Conservation (phyloP, 1,284 basidiomycete genomes). For the Grifola frondosa region DNA sequence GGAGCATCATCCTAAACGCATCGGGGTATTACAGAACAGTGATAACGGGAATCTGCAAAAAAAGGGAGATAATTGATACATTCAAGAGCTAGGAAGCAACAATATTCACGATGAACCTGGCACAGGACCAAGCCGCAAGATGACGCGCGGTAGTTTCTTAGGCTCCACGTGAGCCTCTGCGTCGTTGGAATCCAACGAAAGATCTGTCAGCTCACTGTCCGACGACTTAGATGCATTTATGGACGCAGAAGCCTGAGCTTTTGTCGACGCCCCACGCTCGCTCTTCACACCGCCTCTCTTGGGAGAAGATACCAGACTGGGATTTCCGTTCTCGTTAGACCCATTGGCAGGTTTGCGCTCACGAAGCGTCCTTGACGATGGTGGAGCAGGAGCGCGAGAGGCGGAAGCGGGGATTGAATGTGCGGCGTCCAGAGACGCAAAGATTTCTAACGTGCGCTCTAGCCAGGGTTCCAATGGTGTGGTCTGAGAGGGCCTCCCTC, state of each 20-base stretch:
- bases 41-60: background rate
- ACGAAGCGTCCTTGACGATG: slow-evolving; percentile 54
- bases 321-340: slow-evolving; percentile 14
- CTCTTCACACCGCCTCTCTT: slow-evolving; percentile 8
- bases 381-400: slow-evolving; percentile 28
- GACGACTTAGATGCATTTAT: slow-evolving; percentile 8
- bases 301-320: slow-evolving; percentile 16
- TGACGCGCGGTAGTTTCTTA: slow-evolving; percentile 31
- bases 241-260: background rate
- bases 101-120: slow-evolving; percentile 5
- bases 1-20: background rate
- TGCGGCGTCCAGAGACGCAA: slow-evolving; percentile 41
- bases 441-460: slow-evolving; percentile 44
- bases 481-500: slow-evolving; percentile 41
- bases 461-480: slow-evolving; percentile 51
- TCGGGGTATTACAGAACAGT: background rate
- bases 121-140: slow-evolving; percentile 27
- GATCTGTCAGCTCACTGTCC: slow-evolving; percentile 17
- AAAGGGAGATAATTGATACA: background rate
- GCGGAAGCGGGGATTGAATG: slow-evolving; percentile 27
- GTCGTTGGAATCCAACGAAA: slow-evolving; percentile 9
- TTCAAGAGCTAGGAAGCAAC: background rate
- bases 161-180: slow-evolving; percentile 7
- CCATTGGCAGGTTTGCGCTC: slow-evolving; percentile 46
- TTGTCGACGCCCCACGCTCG: background rate